Base-by-base conservation (phyloP, 345 rosid species). In the Eucalyptus pauciflora region DNA sequence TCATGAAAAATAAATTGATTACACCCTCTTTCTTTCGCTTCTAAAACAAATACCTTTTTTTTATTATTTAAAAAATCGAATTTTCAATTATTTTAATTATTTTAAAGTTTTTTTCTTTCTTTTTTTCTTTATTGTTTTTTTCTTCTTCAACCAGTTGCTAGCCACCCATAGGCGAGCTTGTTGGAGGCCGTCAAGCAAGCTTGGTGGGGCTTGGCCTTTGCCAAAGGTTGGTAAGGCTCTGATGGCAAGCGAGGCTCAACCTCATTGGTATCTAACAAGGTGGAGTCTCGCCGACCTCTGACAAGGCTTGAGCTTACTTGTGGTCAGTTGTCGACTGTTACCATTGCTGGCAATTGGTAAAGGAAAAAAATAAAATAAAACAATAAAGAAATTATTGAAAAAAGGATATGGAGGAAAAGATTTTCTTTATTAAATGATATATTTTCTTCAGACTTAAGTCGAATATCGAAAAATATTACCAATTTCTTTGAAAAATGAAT, bases 321-420 rank as follows among this genome's bases (percentile, higher is more conserved):
- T 56, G 12, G 60, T 12, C 2, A 54, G 1, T 56, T 24, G 13
- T 22, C 1, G 1, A 9, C 0, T 0, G 1, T 56, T 56, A 27
- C 5, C 5, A 56, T 56, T 4, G 4, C 0, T 9, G 0, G 5
- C 1, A 1, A 56, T 0, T 0, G 5, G 0, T 0, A 5, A 56
- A 22, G 5, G 3, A 24, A 4, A 56, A 18, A 56, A 24, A 8
- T 9, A 56, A 2, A 56, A 56, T 1, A 22, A 54, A 56, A 56
- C 2, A 22, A 15, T 54, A 20, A 54, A 20, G 8, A 7, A 51
- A 17, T 51, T 51, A 17, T 17, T 51, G 9, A 52, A 52, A 16
- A 18, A 0, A 18, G 4, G 7, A 7, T 1, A 18, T 4, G 6
- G 0, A 18, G 1, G 6, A 56, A 8, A 56, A 24, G 0, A 10